phyloP scores from a whole-genome alignment of 2,329 filamentous ascomycete species.

The Neofusicoccum kwambonambiense region DNA sequence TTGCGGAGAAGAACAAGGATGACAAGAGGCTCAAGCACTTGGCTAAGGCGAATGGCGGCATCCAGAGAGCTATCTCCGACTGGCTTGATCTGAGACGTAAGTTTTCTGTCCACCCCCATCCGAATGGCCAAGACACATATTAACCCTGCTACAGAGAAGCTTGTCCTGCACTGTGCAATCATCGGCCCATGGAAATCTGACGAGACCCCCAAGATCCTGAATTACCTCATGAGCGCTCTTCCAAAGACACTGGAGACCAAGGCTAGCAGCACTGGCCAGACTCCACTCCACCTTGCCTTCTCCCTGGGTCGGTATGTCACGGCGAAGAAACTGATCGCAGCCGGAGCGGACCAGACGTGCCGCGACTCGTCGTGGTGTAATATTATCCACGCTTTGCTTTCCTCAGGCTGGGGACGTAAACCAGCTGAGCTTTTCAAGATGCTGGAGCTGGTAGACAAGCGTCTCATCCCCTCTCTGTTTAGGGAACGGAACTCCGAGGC shows the following conservation, averaged over 20 bases:
- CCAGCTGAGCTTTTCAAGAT: slow-evolving; percentile 44
- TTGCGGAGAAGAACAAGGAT: slow-evolving; percentile 60
- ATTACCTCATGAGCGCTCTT: slow-evolving; percentile 63
- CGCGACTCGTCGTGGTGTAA: slow-evolving; percentile 65
- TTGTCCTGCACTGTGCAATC: slow-evolving; percentile 63
- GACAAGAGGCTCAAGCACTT: slow-evolving; percentile 65
- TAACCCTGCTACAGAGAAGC: slow-evolving; percentile 47
- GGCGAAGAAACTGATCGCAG: slow-evolving; percentile 61
- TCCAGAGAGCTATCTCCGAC: slow-evolving; percentile 61
- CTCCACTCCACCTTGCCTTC: slow-evolving; percentile 69
- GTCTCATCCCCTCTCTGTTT: slow-evolving; percentile 58
- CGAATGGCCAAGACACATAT: background rate
- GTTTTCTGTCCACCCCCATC: slow-evolving; percentile 25
- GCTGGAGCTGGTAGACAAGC: slow-evolving; percentile 58
- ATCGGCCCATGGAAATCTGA: slow-evolving; percentile 30
- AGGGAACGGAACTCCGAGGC: slow-evolving; percentile 57
- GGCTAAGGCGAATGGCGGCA: slow-evolving; percentile 58
- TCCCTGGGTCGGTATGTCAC: slow-evolving; percentile 54
- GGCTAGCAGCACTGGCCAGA: slow-evolving; percentile 50
- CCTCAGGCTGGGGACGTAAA: slow-evolving; percentile 21
- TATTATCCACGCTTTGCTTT: slow-evolving; percentile 61
- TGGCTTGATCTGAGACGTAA: slow-evolving; percentile 63
- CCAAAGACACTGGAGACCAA: slow-evolving; percentile 65
- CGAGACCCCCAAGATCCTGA: slow-evolving; percentile 56
- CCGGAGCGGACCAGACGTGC: slow-evolving; percentile 67